Base-by-base conservation (phyloP, 768 basidiomycete species). In the Myochromella boudieri region DNA sequence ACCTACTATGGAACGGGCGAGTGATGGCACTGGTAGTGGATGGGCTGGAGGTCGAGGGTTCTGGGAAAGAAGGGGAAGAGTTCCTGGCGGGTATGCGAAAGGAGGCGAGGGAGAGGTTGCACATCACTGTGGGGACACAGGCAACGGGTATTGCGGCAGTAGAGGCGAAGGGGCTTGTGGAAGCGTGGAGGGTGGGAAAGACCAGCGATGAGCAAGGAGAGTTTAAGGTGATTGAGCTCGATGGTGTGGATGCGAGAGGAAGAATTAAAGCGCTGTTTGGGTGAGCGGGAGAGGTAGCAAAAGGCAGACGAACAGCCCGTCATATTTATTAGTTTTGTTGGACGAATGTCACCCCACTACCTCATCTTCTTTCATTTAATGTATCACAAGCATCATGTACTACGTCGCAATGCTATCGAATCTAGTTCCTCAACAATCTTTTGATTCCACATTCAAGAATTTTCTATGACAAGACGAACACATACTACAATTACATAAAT, bases 111-210 rank as follows among this genome's bases (percentile, higher is more conserved):
- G 56, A 67, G 5, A 50, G 78, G 47, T 64, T 95, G 57, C 97
- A 98, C 60, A 78, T 98, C 45, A 98, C 97, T 0, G 83, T 97
- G 4, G 97, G 91, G 6, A 95, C 91, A 12, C 57, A 60, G 39
- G 60, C 74, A 32, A 61, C 62, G 9, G 67, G 67, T 6, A 70
- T 94, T 2, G 48, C 58, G 0, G 73, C 91, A 2, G 77, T 87
- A 18, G 91, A 95, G 67, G 91, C 84, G 12, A 84, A 70, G 64
- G 68, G 43, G 0, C 57, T 97, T 40, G 84, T 94, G 6, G 68
- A 79, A 51, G 60, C 45, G 1, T 85, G 81, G 78, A 68, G 69
- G 39, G 52, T 55, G 14, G 76, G 72, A 40, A 61, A 57, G 41
- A 37, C 32, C 48, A 33, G 29, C 10, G 61, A 55, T 28, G 45